phyloP scores from a whole-genome alignment of 768 basidiomycete genomes.

The Pilatotrama ljubarskyi region DNA sequence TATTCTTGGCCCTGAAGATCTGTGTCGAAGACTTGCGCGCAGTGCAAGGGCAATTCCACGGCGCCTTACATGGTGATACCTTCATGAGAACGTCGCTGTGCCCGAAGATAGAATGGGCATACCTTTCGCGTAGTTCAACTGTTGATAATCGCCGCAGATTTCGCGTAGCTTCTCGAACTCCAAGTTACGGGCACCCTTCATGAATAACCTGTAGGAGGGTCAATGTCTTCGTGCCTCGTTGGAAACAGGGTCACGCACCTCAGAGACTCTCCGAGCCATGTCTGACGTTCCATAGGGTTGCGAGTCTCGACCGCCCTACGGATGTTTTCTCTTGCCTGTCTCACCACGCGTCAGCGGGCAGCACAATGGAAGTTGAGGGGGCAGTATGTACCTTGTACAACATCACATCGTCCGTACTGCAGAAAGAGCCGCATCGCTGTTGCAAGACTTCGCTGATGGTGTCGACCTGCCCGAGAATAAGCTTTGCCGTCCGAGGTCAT shows the following conservation, averaged over 20 bases:
- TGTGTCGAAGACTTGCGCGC: conserved; percentile 76
- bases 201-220: conserved; percentile 63
- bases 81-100: neutral
- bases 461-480: conserved; percentile 65
- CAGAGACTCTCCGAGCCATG: conserved; percentile 83
- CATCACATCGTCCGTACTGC: conserved; percentile 97
- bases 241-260: conserved; percentile 49
- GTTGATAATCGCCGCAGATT: conserved; percentile 86
- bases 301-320: conserved; percentile 85
- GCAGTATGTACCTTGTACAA: conserved; percentile 76
- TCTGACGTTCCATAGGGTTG: conserved; percentile 71
- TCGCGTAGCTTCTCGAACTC: conserved; percentile 84
- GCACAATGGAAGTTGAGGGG: neutral
- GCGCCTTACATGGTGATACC: conserved; percentile 52
- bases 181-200: conserved; percentile 82
- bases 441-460: conserved; percentile 95
- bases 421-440: conserved; percentile 94
- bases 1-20: conserved; percentile 74
- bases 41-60: conserved; percentile 80
- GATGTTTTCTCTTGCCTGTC: conserved; percentile 88
- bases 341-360: neutral
- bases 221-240: neutral
- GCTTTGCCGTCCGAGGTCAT: neutral
- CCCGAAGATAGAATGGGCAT: conserved; percentile 3
- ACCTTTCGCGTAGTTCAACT: conserved; percentile 84